Percentiles rank a stretch among this genome's conserved stretches.
phyloP scores from a whole-genome alignment of 2,329 filamentous ascomycete species.

The Clonostachys chloroleuca region DNA sequence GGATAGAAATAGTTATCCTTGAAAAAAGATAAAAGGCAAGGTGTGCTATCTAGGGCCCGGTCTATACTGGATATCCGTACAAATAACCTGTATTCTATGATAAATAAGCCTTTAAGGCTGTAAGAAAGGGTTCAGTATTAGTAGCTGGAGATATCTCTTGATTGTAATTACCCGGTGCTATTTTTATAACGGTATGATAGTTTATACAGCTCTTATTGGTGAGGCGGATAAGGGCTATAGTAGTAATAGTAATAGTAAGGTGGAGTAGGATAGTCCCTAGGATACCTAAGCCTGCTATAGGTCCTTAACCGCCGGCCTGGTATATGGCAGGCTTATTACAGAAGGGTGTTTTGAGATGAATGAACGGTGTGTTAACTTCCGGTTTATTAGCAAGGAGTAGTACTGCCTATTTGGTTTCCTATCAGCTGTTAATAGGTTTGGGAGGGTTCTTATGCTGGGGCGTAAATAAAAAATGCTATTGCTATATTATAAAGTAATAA shows the following conservation, averaged over 20 bases:
- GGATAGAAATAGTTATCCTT: background rate
- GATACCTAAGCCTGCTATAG: slow-evolving; percentile 4
- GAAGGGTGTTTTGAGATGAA: slow-evolving; percentile 1
- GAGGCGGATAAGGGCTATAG: background rate
- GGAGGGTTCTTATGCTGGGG: background rate
- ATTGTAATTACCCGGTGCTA: slow-evolving; percentile 6
- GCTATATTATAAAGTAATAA: background rate
- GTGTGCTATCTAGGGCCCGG: background rate
- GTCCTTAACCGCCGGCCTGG: slow-evolving; percentile 3
- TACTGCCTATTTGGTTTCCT: slow-evolving; percentile 5
- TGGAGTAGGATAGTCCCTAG: background rate
- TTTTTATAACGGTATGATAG: background rate
- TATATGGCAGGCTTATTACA: slow-evolving; percentile 3
- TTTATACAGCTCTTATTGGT: background rate
- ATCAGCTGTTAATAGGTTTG: background rate
- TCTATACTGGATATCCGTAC: background rate
- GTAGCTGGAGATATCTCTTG: background rate
- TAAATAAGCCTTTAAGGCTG: background rate
- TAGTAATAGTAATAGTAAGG: background rate
- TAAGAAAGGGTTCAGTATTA: slow-evolving; percentile 1
- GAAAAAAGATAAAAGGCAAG: background rate
- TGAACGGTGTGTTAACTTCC: slow-evolving; percentile 2
- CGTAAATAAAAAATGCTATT: background rate
- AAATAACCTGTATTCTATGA: background rate
- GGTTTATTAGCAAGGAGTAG: slow-evolving; percentile 4